Conservation (phyloP, 768 basidiomycete species). For the Leccinum pellstonianum region DNA sequence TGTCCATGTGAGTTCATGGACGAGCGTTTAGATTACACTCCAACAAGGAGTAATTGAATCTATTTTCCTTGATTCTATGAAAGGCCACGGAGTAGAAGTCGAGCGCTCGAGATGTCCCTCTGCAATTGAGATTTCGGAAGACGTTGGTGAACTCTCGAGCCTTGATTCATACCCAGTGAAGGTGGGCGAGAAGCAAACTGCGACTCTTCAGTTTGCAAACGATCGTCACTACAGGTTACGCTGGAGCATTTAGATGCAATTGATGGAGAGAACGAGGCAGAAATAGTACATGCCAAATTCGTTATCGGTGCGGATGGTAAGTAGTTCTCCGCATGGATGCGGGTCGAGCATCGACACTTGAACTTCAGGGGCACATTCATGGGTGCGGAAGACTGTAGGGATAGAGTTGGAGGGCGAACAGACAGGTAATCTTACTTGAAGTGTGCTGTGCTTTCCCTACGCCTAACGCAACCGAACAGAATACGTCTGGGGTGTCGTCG, state of each 20-base stretch:
- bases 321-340: background rate
- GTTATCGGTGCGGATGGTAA: constrained; percentile 38
- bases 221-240: constrained; percentile 17
- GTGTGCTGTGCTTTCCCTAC: background rate
- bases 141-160: constrained; percentile 38
- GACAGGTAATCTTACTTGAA: constrained; percentile 33
- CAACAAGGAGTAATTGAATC: constrained; percentile 44
- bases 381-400: constrained; percentile 45
- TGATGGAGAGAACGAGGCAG: constrained; percentile 32
- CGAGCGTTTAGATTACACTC: constrained; percentile 30
- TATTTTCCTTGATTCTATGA: constrained; percentile 43
- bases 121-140: constrained; percentile 34
- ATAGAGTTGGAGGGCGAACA: constrained; percentile 49
- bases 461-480: constrained; percentile 39
- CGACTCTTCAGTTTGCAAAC: background rate
- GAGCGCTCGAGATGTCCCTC: constrained; percentile 37
- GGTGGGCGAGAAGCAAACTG: constrained; percentile 4
- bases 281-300: constrained; percentile 34
- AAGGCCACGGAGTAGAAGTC: constrained; percentile 28
- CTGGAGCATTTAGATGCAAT: constrained; percentile 24
- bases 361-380: constrained; percentile 42
- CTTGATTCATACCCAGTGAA: constrained; percentile 33
- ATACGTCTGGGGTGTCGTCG: constrained; percentile 82
- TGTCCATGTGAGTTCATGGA: background rate
- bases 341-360: background rate